Evolutionary conservation across 148 eudicot species (phyloP).

Genomic region (Fagopyrum esculentum): DNA sequence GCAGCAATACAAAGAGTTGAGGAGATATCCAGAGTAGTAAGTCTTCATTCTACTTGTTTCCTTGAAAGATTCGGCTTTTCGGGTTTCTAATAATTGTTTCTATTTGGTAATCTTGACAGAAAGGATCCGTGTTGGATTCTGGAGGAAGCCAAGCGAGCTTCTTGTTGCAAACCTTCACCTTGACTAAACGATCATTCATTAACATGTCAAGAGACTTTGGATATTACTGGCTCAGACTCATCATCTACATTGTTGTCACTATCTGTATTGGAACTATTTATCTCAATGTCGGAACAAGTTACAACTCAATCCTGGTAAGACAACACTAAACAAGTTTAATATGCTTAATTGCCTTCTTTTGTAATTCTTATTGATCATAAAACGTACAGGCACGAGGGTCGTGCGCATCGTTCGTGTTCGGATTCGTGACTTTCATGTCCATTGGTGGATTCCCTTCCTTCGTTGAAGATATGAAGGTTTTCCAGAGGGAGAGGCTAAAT

Average conservation of each 20-base stretch:
- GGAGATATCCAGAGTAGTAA: constrained; percentile 67
- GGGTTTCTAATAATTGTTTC: background rate
- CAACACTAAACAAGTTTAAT: background rate
- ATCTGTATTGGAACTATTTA: constrained; percentile 86
- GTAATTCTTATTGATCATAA: background rate
- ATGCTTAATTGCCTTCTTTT: background rate
- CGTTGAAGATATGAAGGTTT: constrained; percentile 98
- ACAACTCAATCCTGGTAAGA: constrained; percentile 68
- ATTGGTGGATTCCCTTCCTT: constrained; percentile 98
- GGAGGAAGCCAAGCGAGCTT: constrained; percentile 98
- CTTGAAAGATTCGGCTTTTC: background rate
- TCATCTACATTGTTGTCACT: constrained; percentile 79
- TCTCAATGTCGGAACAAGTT: constrained; percentile 76
- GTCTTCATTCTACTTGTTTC: constrained; percentile 10
- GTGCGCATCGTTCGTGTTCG: constrained; percentile 90
- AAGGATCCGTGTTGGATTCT: constrained; percentile 85
- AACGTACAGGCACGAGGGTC: constrained; percentile 77
- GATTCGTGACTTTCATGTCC: constrained; percentile 96
- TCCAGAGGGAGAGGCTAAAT: constrained; percentile 87
- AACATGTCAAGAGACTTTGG: constrained; percentile 99
- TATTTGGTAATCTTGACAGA: constrained; percentile 32
- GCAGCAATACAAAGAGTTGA: constrained; percentile 63
- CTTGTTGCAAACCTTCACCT: constrained; percentile 67
- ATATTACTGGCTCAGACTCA: constrained; percentile 95
- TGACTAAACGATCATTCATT: constrained; percentile 77